These are phyloP conservation scores for Endothia cerciana DNA, from an alignment of 2,329 filamentous ascomycete genomes.

Conservation along the genomic window DNA sequence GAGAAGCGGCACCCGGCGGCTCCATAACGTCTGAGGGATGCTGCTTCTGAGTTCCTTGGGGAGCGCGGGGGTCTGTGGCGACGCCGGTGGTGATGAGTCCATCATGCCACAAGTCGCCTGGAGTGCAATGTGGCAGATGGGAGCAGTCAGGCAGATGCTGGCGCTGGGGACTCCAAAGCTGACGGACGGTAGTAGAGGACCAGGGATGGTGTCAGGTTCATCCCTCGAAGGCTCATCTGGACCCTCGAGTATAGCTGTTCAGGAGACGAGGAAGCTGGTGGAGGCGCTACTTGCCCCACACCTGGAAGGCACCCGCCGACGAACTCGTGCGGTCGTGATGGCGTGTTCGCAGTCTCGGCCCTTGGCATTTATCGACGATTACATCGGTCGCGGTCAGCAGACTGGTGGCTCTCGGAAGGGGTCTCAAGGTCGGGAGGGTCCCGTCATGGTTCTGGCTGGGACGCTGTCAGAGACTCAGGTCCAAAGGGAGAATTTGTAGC, in stretches of 20 bases:
- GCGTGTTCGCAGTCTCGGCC: not conserved
- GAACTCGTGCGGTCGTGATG: not conserved
- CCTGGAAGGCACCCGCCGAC: not conserved
- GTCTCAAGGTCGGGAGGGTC: not conserved
- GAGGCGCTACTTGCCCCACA: not conserved
- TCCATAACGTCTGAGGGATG: conserved; percentile 57
- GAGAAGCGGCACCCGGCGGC: conserved; percentile 56
- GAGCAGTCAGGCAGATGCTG: not conserved
- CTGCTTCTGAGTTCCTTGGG: conserved; percentile 23
- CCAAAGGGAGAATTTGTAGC: not conserved
- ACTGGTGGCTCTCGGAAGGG: not conserved
- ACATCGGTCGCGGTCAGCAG: not conserved
- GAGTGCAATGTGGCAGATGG: not conserved
- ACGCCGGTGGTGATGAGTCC: conserved; percentile 20
- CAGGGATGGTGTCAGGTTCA: not conserved
- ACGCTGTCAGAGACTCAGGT: not conserved
- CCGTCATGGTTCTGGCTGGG: not conserved
- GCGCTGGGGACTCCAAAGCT: not conserved
- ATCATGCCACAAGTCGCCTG: conserved; percentile 4
- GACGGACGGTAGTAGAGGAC: not conserved
- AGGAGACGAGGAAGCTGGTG: not conserved
- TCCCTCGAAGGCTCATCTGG: not conserved
- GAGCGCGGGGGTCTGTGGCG: conserved; percentile 12
- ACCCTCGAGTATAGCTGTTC: not conserved
- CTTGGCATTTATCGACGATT: too few relatives aligned